Conservation (phyloP, 2,329 filamentous ascomycete species). For the Ophiostoma perfectum region DNA sequence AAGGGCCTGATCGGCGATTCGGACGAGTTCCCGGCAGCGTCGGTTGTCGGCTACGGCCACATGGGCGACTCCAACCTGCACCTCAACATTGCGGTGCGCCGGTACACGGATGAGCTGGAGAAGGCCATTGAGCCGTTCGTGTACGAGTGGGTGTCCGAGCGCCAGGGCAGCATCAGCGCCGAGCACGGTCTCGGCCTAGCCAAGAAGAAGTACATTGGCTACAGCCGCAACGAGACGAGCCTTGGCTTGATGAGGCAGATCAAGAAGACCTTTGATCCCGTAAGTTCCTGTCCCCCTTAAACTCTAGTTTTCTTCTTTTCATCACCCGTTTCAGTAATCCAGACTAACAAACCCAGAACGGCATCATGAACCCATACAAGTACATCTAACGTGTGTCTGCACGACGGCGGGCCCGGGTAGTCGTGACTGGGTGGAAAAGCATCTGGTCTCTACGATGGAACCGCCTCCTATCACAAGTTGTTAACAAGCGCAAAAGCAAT, state of each 20-base stretch:
- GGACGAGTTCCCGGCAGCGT: constrained; percentile 71
- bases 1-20: constrained; percentile 73
- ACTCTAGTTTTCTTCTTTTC: background rate
- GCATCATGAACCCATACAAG: constrained; percentile 99
- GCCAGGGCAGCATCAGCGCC: constrained; percentile 88
- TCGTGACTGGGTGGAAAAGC: background rate
- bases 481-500: no score
- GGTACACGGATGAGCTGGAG: constrained; percentile 84
- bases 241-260: constrained; percentile 89
- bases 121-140: constrained; percentile 86
- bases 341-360: constrained; percentile 57
- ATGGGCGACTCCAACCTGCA: constrained; percentile 98
- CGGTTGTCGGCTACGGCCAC: constrained; percentile 93
- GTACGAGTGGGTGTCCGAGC: constrained; percentile 90
- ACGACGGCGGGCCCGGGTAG: background rate
- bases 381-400: constrained; percentile 58
- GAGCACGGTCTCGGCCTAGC: constrained; percentile 91
- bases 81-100: constrained; percentile 76
- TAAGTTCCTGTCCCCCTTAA: constrained; percentile 45
- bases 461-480: background rate
- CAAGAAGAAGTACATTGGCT: constrained; percentile 93
- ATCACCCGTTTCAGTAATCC: background rate
- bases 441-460: background rate
- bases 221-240: constrained; percentile 84
- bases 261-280: constrained; percentile 90